A percentile compares a stretch with the other conserved stretches of the same genome.
phyloP scores from a whole-genome alignment of 2,329 filamentous ascomycete genomes.

The Fusarium humuli region DNA sequence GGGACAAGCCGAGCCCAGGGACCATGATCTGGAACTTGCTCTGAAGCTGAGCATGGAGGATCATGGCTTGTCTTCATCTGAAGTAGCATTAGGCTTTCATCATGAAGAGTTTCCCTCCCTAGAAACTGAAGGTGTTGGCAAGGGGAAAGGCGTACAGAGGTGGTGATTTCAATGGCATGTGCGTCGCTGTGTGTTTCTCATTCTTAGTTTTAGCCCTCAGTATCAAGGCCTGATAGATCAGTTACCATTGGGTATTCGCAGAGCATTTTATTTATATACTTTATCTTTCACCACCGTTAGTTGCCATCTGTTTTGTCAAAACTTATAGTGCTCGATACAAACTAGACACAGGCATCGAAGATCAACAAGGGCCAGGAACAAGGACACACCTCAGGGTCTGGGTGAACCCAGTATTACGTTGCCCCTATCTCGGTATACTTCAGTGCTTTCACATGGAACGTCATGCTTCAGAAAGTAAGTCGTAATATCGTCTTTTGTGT shows the following conservation, averaged over 20 bases:
- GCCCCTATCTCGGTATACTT: neutral
- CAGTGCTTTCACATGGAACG: neutral
- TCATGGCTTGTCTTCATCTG: constrained; percentile 50
- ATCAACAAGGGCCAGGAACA: neutral
- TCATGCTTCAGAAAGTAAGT: neutral
- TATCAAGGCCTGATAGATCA: neutral
- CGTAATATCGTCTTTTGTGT: neutral
- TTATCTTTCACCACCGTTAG: neutral
- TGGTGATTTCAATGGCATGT: constrained; percentile 39
- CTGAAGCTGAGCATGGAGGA: constrained; percentile 70
- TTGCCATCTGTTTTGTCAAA: neutral
- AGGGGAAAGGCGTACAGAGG: constrained; percentile 54
- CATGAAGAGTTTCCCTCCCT: constrained; percentile 57
- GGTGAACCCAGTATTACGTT: neutral
- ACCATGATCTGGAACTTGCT: constrained; percentile 71
- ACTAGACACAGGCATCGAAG: neutral
- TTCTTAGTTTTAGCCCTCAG: neutral
- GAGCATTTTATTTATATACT: constrained; percentile 12
- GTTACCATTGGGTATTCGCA: neutral
- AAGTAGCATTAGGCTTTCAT: constrained; percentile 25
- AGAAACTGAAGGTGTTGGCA: constrained; percentile 56
- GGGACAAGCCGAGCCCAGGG: constrained; percentile 46
- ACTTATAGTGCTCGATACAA: neutral
- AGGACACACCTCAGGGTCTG: neutral
- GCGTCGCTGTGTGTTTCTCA: constrained; percentile 1